Evolutionary conservation across 805 yeast genomes (phyloP).

Genomic region (Starmerella scarabaei): DNA sequence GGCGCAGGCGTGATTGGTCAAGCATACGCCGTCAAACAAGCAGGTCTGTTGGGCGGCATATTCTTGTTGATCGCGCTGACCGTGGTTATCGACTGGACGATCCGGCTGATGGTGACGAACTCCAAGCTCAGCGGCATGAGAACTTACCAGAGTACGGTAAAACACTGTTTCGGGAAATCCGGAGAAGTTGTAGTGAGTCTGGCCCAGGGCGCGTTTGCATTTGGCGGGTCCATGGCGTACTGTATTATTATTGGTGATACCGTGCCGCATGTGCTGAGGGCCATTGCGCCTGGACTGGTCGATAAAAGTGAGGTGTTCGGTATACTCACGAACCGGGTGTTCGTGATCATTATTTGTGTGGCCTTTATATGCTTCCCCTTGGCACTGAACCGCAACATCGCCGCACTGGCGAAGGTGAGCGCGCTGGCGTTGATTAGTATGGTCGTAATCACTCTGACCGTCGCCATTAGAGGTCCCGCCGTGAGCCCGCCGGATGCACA

Average conservation of each 20-base stretch:
- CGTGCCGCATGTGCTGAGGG: conserved; percentile 72
- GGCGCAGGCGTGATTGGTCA: conserved; percentile 96
- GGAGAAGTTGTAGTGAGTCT: conserved; percentile 58
- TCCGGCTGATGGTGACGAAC: conserved; percentile 60
- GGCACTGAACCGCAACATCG: conserved; percentile 66
- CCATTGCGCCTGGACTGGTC: conserved; percentile 39
- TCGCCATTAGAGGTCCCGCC: conserved; percentile 60
- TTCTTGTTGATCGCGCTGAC: conserved; percentile 49
- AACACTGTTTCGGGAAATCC: conserved; percentile 57
- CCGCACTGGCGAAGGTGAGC: conserved; percentile 71
- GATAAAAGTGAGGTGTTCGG: conserved; percentile 30
- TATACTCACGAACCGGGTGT: conserved; percentile 50
- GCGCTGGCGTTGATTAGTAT: conserved; percentile 77
- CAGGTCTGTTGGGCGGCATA: conserved; percentile 67
- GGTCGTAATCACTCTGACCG: conserved; percentile 63
- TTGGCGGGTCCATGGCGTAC: conserved; percentile 89
- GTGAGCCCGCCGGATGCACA: conserved; percentile 26
- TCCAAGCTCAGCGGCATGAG: conserved; percentile 62
- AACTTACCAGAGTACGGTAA: conserved; percentile 77
- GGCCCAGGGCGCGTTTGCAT: conserved; percentile 79
- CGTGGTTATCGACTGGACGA: conserved; percentile 76
- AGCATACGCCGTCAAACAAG: conserved; percentile 71
- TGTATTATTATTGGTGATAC: conserved; percentile 93
- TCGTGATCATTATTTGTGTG: conserved; percentile 59
- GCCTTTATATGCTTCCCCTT: conserved; percentile 68